Evolutionary conservation across 2,329 filamentous ascomycete species (phyloP).

Genomic region (Cladosporium cucumerinum): DNA sequence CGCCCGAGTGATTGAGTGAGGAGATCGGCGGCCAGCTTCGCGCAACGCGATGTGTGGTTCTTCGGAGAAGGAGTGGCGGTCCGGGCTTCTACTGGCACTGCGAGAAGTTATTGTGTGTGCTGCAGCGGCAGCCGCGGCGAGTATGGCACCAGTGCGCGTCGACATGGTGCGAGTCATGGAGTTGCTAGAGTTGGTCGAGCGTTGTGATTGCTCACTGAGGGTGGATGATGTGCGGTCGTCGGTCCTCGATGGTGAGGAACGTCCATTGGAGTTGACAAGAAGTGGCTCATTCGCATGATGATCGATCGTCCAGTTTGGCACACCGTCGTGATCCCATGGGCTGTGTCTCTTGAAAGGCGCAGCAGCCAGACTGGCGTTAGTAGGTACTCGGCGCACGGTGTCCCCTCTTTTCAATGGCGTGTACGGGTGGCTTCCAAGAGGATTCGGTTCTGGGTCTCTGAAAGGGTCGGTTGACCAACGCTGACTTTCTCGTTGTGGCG

Average conservation of each 20-base stretch:
- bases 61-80: constrained; percentile 35
- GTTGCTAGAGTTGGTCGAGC: constrained; percentile 41
- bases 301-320: constrained; percentile 31
- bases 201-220: constrained; percentile 51
- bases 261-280: constrained; percentile 29
- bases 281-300: constrained; percentile 19
- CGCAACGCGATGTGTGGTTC: constrained; percentile 35
- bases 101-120: constrained; percentile 2
- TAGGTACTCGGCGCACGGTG: constrained; percentile 30
- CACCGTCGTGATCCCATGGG: constrained; percentile 20
- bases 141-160: constrained; percentile 41
- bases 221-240: constrained; percentile 57
- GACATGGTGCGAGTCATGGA: constrained; percentile 46
- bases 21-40: constrained; percentile 24
- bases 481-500: constrained; percentile 15
- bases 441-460: constrained; percentile 37
- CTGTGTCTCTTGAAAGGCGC: constrained; percentile 20
- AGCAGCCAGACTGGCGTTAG: constrained; percentile 20
- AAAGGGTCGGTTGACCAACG: constrained; percentile 24
- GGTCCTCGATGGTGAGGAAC: constrained; percentile 48
- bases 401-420: constrained; percentile 27
- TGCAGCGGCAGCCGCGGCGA: constrained; percentile 31
- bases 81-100: constrained; percentile 21
- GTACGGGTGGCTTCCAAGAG: constrained; percentile 35
- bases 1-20: not conserved